Conservation (phyloP, 78 protist genomes). For the Guillardia theta region DNA sequence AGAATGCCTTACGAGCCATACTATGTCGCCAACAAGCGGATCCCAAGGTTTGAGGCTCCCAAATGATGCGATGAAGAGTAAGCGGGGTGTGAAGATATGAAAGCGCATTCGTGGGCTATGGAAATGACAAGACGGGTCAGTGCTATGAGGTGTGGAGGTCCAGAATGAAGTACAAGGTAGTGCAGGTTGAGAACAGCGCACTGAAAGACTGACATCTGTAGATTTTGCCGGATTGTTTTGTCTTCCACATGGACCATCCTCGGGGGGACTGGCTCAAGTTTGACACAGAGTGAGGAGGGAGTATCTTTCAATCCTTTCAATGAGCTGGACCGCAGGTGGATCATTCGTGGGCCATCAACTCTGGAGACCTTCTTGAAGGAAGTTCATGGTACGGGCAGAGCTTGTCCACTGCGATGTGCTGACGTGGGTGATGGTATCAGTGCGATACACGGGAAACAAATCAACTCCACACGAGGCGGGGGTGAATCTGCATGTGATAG, state of each 20-base stretch:
- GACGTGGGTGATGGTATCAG: too few relatives aligned
- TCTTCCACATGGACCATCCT: not conserved
- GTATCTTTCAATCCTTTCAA: too few relatives aligned
- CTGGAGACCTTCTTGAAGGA: too few relatives aligned
- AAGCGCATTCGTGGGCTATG: not conserved
- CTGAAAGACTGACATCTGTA: too few relatives aligned
- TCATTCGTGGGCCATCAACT: too few relatives aligned
- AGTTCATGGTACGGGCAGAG: too few relatives aligned
- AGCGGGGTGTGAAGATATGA: not conserved
- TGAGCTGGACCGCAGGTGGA: too few relatives aligned
- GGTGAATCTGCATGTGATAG: too few relatives aligned
- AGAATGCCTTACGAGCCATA: conserved; percentile 21
- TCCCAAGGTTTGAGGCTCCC: not conserved
- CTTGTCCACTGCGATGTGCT: too few relatives aligned
- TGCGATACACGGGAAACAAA: too few relatives aligned
- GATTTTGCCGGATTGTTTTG: not conserved
- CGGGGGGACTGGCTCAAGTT: not conserved
- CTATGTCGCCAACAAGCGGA: not conserved
- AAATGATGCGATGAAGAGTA: not conserved
- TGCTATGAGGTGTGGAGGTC: not conserved
- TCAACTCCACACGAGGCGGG: too few relatives aligned
- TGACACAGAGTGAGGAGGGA: not conserved
- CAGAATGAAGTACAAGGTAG: not conserved
- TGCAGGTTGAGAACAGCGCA: not conserved
- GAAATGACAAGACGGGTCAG: not conserved